Evolutionary conservation across 2,329 filamentous ascomycete genomes (phyloP).

Genomic region (Escovopsis sp.): DNA sequence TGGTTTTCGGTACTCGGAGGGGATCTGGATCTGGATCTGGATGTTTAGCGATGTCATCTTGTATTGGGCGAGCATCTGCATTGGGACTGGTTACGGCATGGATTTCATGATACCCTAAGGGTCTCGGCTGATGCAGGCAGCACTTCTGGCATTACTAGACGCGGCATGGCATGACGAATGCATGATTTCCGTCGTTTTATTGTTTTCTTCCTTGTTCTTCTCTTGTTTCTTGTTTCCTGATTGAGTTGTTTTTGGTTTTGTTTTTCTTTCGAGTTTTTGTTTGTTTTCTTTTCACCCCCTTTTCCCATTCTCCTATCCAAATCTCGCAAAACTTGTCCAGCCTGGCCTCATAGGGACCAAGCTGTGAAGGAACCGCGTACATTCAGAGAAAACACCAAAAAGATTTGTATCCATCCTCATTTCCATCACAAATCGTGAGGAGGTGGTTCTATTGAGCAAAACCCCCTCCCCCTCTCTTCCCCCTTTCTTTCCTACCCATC

Average conservation of each 20-base stretch:
- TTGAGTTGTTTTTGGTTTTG: constrained; percentile 7
- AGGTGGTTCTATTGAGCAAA: too few species aligned
- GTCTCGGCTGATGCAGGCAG: constrained; percentile 9
- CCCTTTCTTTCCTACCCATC: too few species aligned
- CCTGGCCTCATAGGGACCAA: too few species aligned
- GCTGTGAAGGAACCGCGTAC: too few species aligned
- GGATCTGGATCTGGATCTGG: constrained; percentile 11
- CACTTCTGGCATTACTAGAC: constrained; percentile 1
- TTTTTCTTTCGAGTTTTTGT: constrained; percentile 14
- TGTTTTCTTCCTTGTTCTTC: too few species aligned
- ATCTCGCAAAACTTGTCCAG: too few species aligned
- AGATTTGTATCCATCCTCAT: too few species aligned
- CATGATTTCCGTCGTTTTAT: background rate
- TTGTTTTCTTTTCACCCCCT: too few species aligned
- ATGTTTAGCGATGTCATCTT: constrained; percentile 12
- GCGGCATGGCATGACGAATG: background rate
- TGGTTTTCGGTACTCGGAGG: constrained; percentile 7
- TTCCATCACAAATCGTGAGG: too few species aligned
- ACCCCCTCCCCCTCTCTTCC: too few species aligned
- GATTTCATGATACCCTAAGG: constrained; percentile 19
- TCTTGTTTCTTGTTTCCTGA: too few species aligned
- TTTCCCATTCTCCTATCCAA: background rate
- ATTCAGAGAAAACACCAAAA: too few species aligned
- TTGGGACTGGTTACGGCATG: constrained; percentile 15
- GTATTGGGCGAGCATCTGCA: constrained; percentile 13